Percentiles rank a stretch among this genome's conserved stretches.
Conservation (phyloP, 768 basidiomycete genomes). For the Kwoniella sp. region DNA sequence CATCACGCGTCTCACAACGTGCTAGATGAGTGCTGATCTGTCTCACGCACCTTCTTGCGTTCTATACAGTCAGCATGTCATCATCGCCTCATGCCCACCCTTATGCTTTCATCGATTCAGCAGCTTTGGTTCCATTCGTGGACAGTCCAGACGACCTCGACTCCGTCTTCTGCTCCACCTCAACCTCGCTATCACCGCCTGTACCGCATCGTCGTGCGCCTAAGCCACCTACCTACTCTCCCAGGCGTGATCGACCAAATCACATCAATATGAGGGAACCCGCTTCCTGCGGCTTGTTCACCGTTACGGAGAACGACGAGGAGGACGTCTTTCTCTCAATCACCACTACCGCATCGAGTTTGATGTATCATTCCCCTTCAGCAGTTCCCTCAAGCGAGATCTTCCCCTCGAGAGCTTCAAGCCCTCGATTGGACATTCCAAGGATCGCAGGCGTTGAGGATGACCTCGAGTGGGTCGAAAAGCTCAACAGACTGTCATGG, state of each 20-base stretch:
- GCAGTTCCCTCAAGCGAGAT: slow-evolving; percentile 13
- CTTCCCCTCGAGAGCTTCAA: not conserved
- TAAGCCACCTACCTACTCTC: slow-evolving; percentile 55
- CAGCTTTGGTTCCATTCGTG: too few species aligned
- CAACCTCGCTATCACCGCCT: slow-evolving; percentile 33
- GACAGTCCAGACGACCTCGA: too few species aligned
- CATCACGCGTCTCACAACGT: too few species aligned
- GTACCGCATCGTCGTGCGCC: slow-evolving; percentile 53
- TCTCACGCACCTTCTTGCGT: too few species aligned
- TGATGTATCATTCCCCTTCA: slow-evolving; percentile 6
- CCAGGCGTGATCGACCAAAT: slow-evolving; percentile 27
- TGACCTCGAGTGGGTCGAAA: slow-evolving; percentile 10
- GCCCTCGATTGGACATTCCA: not conserved
- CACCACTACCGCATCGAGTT: not conserved
- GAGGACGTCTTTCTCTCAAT: not conserved
- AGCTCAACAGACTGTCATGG: slow-evolving; percentile 14
- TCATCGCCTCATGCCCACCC: not conserved
- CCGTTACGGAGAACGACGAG: slow-evolving; percentile 12
- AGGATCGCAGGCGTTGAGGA: slow-evolving; percentile 6
- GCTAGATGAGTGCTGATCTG: too few species aligned
- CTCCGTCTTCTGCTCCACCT: too few species aligned
- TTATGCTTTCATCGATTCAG: too few species aligned
- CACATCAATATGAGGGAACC: slow-evolving; percentile 24
- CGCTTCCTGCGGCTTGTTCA: slow-evolving; percentile 22
- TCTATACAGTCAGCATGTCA: too few species aligned